These are phyloP conservation scores for Leccinum incarnatum DNA, from an alignment of 768 basidiomycete species.

Conservation along the genomic window DNA sequence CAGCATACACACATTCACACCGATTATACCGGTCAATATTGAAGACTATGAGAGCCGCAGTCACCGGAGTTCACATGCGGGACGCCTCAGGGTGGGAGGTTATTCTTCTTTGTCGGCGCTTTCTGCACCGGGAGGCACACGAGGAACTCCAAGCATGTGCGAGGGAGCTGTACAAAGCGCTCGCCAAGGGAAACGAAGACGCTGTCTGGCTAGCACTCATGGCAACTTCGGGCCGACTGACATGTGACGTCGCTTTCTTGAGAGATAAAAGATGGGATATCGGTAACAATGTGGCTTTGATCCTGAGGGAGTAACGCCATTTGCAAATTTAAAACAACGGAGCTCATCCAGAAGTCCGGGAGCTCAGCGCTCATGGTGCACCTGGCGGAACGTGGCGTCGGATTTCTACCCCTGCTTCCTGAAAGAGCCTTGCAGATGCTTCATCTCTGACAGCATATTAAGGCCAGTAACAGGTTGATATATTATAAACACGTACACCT, in stretches of 20 bases:
- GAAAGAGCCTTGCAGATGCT: constrained; percentile 73
- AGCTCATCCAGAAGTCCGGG: not conserved
- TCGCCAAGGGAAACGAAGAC: constrained; percentile 67
- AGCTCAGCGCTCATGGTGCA: constrained; percentile 11
- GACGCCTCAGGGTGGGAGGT: constrained; percentile 82
- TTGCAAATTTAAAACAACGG: not conserved
- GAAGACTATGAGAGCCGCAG: constrained; percentile 66
- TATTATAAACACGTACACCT: constrained; percentile 63
- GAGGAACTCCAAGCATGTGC: constrained; percentile 72
- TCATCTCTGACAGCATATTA: constrained; percentile 58
- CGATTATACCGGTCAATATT: constrained; percentile 76
- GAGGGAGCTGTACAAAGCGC: constrained; percentile 57
- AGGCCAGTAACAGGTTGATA: not conserved
- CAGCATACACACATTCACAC: constrained; percentile 79
- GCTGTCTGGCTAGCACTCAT: constrained; percentile 79
- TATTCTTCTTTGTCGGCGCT: constrained; percentile 69
- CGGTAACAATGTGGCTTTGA: constrained; percentile 32
- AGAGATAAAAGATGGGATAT: constrained; percentile 64
- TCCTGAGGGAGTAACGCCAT: constrained; percentile 30
- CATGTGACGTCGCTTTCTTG: constrained; percentile 49
- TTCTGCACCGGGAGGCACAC: constrained; percentile 64
- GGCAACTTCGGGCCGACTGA: constrained; percentile 47
- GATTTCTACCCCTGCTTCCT: constrained; percentile 79
- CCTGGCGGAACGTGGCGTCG: constrained; percentile 60
- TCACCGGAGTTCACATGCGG: constrained; percentile 63